phyloP scores from a whole-genome alignment of 2,329 filamentous ascomycete genomes.

The Colletotrichum spinosum region DNA sequence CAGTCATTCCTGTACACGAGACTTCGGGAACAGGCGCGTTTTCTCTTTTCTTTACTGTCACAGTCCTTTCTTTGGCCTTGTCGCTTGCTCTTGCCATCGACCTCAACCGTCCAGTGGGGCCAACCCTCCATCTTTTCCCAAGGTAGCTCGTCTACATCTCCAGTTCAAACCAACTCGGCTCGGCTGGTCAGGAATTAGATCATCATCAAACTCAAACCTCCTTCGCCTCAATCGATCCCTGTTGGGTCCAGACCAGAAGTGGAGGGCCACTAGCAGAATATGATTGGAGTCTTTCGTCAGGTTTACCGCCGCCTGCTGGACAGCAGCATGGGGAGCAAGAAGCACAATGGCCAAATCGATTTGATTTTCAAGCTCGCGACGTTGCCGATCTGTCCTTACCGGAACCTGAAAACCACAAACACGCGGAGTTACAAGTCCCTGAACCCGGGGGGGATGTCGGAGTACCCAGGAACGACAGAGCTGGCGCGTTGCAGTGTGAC shows the following conservation, averaged over 20 bases:
- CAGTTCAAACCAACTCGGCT: slow-evolving; percentile 24
- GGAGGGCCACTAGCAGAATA: slow-evolving; percentile 37
- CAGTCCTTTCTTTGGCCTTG: background rate
- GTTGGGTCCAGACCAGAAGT: slow-evolving; percentile 31
- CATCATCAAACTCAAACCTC: slow-evolving; percentile 17
- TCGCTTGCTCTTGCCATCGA: slow-evolving; percentile 13
- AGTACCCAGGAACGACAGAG: background rate
- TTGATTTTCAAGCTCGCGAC: background rate
- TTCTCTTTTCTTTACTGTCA: background rate
- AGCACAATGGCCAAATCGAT: slow-evolving; percentile 9
- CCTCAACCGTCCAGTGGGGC: slow-evolving; percentile 17
- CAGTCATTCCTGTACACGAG: slow-evolving; percentile 22
- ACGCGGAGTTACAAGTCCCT: background rate
- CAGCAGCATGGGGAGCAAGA: slow-evolving; percentile 21
- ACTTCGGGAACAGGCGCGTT: background rate
- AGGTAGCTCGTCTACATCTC: slow-evolving; percentile 34
- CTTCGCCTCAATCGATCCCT: slow-evolving; percentile 31
- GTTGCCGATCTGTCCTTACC: slow-evolving; percentile 7
- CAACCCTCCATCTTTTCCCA: slow-evolving; percentile 9
- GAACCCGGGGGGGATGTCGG: background rate
- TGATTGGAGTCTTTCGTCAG: slow-evolving; percentile 19
- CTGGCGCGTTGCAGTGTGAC: background rate
- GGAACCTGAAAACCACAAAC: background rate
- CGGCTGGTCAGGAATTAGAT: slow-evolving; percentile 23
- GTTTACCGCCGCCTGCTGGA: slow-evolving; percentile 35